phyloP scores from a whole-genome alignment of 352 stramenopile species.

The Poterioochromonas sp. region DNA sequence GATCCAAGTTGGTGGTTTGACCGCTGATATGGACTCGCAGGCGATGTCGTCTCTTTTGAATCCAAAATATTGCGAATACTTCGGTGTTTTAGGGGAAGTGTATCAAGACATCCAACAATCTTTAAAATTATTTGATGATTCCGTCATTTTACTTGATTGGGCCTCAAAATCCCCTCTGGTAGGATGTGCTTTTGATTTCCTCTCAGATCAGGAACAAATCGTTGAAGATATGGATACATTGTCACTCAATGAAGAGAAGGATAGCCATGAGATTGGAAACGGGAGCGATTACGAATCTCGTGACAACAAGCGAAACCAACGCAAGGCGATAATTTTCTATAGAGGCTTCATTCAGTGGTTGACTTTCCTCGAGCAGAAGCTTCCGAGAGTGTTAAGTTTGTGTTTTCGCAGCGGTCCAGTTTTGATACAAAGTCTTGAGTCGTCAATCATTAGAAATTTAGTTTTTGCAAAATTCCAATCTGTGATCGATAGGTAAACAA shows the following conservation, averaged over 20 bases:
- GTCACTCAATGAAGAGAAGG: background rate
- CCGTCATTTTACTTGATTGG: background rate
- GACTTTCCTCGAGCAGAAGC: background rate
- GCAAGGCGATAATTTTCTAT: background rate
- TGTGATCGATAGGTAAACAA: background rate
- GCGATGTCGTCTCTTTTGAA: background rate
- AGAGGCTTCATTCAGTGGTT: background rate
- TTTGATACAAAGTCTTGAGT: background rate
- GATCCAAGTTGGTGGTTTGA: background rate
- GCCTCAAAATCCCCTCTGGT: background rate
- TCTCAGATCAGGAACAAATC: background rate
- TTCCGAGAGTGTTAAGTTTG: background rate
- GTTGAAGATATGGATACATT: background rate
- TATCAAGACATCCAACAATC: background rate
- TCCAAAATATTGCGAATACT: background rate
- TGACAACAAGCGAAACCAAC: background rate
- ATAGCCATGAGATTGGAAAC: background rate
- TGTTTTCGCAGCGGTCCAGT: background rate
- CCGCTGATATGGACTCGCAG: background rate
- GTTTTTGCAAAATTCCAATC: background rate
- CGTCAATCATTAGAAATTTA: background rate
- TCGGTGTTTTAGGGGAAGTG: background rate
- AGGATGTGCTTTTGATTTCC: background rate
- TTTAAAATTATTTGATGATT: background rate
- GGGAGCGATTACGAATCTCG: background rate